phyloP scores from a whole-genome alignment of 768 basidiomycete genomes.

The Kwoniella sp. region DNA sequence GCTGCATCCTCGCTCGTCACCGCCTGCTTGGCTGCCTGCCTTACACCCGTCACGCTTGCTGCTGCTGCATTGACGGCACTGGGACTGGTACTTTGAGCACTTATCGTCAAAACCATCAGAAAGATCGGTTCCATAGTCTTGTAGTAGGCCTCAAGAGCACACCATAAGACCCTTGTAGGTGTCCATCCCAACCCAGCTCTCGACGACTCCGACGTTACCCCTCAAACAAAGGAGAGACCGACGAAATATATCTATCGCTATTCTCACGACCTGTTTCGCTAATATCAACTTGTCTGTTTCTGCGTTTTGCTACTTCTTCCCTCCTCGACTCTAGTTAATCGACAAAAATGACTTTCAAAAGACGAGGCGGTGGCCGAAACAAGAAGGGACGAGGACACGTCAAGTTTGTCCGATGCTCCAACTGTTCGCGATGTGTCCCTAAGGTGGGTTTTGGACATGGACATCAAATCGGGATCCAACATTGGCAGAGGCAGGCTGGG shows the following conservation, averaged over 20 bases:
- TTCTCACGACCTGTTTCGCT: not conserved
- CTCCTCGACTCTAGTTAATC: not conserved
- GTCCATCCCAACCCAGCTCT: not conserved
- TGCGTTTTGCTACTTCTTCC: not conserved
- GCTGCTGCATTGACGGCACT: not conserved
- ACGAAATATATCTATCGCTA: not conserved
- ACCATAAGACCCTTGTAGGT: conserved; percentile 26
- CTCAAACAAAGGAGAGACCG: not conserved
- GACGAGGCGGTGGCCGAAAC: conserved; percentile 99
- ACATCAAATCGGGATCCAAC: not conserved
- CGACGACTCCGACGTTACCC: not conserved
- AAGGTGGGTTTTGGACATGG: conserved; percentile 57
- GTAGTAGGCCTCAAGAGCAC: conserved; percentile 17
- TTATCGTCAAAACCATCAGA: conserved; percentile 5
- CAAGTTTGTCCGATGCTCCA: conserved; percentile 92
- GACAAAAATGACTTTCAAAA: conserved; percentile 83
- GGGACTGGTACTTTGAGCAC: conserved; percentile 2
- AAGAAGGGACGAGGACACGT: conserved; percentile 99
- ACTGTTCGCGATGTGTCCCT: conserved; percentile 96
- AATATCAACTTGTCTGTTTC: not conserved
- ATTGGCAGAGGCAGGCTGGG: too few relatives aligned
- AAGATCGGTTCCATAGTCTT: conserved; percentile 15
- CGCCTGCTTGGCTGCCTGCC: not conserved
- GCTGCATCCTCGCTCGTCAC: not conserved
- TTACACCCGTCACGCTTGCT: not conserved